These are phyloP conservation scores for Skeletonema marinoi DNA, from an alignment of 108 stramenopile species.

Conservation along the genomic window DNA sequence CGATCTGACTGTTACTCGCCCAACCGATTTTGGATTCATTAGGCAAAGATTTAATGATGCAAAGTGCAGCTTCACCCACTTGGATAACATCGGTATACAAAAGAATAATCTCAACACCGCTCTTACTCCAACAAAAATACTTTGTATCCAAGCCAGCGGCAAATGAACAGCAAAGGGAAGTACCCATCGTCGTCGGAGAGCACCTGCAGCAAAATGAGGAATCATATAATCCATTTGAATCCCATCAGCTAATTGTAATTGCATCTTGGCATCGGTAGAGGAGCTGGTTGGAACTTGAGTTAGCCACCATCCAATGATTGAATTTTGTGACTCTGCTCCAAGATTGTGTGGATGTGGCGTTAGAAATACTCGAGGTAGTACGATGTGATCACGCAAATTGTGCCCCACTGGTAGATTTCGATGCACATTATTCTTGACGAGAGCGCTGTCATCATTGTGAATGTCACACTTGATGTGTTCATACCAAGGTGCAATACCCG, in stretches of 20 bases:
- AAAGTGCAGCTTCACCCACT: constrained; percentile 34
- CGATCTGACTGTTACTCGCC: constrained; percentile 23
- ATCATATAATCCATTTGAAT: constrained; percentile 38
- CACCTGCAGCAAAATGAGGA: constrained; percentile 42
- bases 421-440: background rate
- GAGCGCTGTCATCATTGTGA: too few species aligned
- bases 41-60: constrained; percentile 41
- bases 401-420: constrained; percentile 40
- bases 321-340: constrained; percentile 22
- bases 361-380: constrained; percentile 55
- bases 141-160: constrained; percentile 5
- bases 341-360: constrained; percentile 12
- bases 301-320: constrained; percentile 27
- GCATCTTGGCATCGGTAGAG: constrained; percentile 15
- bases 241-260: constrained; percentile 48
- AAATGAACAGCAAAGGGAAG: constrained; percentile 1
- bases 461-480: constrained; percentile 5
- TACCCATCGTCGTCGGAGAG: constrained; percentile 28
- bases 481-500: constrained; percentile 51
- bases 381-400: constrained; percentile 62
- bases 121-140: background rate
- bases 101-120: constrained; percentile 6
- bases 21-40: constrained; percentile 45
- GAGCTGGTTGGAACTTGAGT: background rate
- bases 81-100: background rate